Percentiles rank a stretch among this genome's conserved stretches.
Evolutionary conservation across 1,284 basidiomycete species (phyloP).

Genomic region (Leccinum angustisporum): DNA sequence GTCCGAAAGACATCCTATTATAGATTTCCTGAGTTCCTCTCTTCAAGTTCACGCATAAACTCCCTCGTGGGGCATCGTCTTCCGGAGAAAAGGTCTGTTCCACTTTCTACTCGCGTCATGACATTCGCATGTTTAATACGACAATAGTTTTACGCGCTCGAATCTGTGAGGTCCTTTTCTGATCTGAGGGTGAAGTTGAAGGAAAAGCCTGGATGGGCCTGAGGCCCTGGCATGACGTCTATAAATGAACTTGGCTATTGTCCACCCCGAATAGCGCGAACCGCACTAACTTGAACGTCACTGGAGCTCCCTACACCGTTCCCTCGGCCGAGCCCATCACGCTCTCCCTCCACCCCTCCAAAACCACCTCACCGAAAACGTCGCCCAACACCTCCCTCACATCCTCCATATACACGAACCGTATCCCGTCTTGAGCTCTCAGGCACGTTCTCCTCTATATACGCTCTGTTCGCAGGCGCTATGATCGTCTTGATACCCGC

Average conservation of each 20-base stretch:
- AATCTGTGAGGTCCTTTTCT: neutral
- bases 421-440: conserved; percentile 92
- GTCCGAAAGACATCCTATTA: neutral
- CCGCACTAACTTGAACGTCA: too few relatives aligned
- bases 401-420: conserved; percentile 91
- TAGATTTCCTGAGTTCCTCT: too few relatives aligned
- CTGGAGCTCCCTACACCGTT: too few relatives aligned
- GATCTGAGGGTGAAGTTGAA: too few relatives aligned
- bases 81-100: conserved; percentile 6
- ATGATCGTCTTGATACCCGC: conserved; percentile 88
- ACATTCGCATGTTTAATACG: neutral
- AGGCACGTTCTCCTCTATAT: conserved; percentile 95
- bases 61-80: conserved; percentile 6
- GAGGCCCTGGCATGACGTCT: too few relatives aligned
- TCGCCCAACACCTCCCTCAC: conserved; percentile 85
- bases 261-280: too few relatives aligned
- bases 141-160: neutral
- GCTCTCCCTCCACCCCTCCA: too few relatives aligned
- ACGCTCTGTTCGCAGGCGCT: conserved; percentile 83
- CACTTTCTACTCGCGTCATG: neutral
- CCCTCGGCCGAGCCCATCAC: too few relatives aligned
- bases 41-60: too few relatives aligned
- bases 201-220: too few relatives aligned
- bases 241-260: too few relatives aligned
- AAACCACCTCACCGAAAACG: conserved; percentile 37